A percentile compares a stretch with the other conserved stretches of the same genome.
phyloP scores from a whole-genome alignment of 805 yeast genomes.

The Jamesozyma gamospora region DNA sequence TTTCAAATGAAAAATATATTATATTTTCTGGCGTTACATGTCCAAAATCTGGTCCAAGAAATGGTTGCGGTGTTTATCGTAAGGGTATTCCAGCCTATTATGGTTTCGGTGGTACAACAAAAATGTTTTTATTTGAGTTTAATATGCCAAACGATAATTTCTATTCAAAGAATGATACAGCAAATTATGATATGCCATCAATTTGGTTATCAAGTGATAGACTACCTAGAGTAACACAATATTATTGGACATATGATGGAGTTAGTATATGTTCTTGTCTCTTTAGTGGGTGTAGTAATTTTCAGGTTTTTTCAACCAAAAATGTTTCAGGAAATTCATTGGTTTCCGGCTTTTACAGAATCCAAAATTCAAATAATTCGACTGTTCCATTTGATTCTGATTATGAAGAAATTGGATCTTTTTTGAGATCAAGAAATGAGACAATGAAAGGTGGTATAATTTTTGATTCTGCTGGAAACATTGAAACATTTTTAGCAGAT shows the following conservation, averaged over 20 bases:
- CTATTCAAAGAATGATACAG: constrained; percentile 26
- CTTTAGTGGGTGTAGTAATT: constrained; percentile 67
- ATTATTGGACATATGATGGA: constrained; percentile 36
- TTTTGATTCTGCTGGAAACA: constrained; percentile 50
- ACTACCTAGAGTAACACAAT: constrained; percentile 63
- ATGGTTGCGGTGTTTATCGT: constrained; percentile 69
- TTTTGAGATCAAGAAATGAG: constrained; percentile 40
- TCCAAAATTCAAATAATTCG: constrained; percentile 51
- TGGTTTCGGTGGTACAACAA: constrained; percentile 53
- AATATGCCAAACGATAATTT: constrained; percentile 46
- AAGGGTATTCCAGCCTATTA: constrained; percentile 59
- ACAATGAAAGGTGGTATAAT: constrained; percentile 64
- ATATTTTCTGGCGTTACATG: constrained; percentile 51
- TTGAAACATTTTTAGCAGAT: constrained; percentile 49
- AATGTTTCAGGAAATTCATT: constrained; percentile 41
- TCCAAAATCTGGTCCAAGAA: constrained; percentile 37
- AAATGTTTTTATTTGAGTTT: constrained; percentile 62
- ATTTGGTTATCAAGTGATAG: constrained; percentile 65
- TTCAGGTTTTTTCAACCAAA: constrained; percentile 58
- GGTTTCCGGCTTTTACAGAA: constrained; percentile 63
- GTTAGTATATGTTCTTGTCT: constrained; percentile 73
- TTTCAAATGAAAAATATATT: constrained; percentile 49
- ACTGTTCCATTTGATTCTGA: too few species aligned
- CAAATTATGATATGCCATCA: constrained; percentile 46
- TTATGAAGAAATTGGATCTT: constrained; percentile 38